Base-by-base conservation (phyloP, 495 filamentous ascomycete genomes). In the Aspergillus incahuasiensis region DNA sequence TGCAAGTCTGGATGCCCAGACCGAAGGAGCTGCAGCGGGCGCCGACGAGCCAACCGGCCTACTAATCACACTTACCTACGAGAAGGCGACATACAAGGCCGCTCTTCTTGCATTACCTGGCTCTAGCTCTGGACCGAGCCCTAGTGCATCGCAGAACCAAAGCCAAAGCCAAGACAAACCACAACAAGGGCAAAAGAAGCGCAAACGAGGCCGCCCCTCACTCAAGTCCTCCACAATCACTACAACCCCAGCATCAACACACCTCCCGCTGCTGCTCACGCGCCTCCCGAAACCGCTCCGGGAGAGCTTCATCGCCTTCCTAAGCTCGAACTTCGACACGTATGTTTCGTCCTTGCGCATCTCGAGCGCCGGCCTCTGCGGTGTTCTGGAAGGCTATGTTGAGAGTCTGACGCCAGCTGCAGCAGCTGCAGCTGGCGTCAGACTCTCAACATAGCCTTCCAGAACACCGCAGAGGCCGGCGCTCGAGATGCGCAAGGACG, bases 261-360 rank as follows among this genome's bases (percentile, higher is more conserved):
- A 67, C 45, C 72, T 82, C 15, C 82, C 81, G 0, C 53, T 84
- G n/a, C 64, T 84, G 5, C 61, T 84, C 40, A 78, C 75, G 1
- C 74, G 74, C n/a, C 71, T 82, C 47, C 80, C 81, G 1, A 74
- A 60, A 32, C 47, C 72, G 1, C 64, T 84, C 15, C 68, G 81
- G n/a, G 74, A 80, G 40, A 76, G 72, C 0, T 73, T 84, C 40
- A 55, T 74, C 12, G 49, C 65, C 0, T 85, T 82, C 54, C 57
- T 85, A 1, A 64, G 68, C 4, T 54, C 74, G 1, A 82, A 69
- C 20, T 85, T 85, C 59, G 82, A 85, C 57, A 66, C 73, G 0
- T 74, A 78, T 59, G 68, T 68, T 47, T 74, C 78, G 9, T 54
- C 63, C 0, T 59, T 82, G 0, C 67, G 67, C 3, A 67, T 81